Evolutionary conservation across 768 basidiomycete species (phyloP), one percentile per base, ranked within the genome.

Genomic region (Cantharellus anzutake): DNA sequence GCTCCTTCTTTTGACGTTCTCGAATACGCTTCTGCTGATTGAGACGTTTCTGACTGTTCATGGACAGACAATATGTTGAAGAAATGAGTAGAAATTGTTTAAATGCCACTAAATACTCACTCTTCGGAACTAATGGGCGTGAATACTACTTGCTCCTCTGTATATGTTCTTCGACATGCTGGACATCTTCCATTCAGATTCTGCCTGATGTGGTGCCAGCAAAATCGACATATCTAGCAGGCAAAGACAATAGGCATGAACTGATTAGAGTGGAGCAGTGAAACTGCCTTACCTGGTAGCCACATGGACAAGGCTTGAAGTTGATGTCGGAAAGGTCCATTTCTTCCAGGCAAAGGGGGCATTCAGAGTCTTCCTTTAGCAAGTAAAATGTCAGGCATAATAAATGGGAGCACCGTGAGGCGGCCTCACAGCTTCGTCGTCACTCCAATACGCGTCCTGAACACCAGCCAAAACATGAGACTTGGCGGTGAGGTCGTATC

Each of bases 281-380:
- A 57, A 29, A 57, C 58, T 65, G 59, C 57, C 71, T 59, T 64
- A 86, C 96, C 80, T 97, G 96, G 73, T 98, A 96, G 62, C 96
- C 96, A 72, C 96, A 99, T 57, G 92, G 82, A 72, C 96, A 99
- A 37, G 96, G 96, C 75, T 92, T 94, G 75, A 99, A 99, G 75
- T 94, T 94, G 71, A 97, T 80, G 79, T 99, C 96, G 56, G 91
- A 91, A 65, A 97, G 81, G 73, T 98, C 96, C 85, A 99, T 91
- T 74, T 96, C 92, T 69, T 98, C 94, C 51, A 97, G 81, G 73
- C 96, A 99, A 61, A 99, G 80, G 51, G 96, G 90, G 73, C 96
- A 99, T 67, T 98, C 96, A 63, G 87, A 86, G 68, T 97, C 92
- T 70, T 98, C 94, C 94, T 97, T 65, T 2, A 50, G 55, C 55